A percentile compares a stretch with the other conserved stretches of the same genome.
phyloP scores from a whole-genome alignment of 768 basidiomycete genomes.

The Pisolithus orientalis region DNA sequence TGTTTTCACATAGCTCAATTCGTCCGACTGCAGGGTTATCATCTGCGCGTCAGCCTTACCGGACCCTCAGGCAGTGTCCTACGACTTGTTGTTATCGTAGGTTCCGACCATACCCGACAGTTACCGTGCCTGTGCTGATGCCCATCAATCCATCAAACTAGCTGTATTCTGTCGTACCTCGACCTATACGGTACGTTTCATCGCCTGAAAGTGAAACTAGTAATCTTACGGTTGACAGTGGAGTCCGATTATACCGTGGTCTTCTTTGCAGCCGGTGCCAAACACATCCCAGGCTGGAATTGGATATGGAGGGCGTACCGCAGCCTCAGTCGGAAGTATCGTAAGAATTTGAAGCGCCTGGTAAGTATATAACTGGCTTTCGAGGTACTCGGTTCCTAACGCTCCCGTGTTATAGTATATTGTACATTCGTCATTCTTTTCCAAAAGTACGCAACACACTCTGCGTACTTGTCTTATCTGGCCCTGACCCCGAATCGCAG shows the following conservation, averaged over 20 bases:
- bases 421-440: conserved; percentile 83
- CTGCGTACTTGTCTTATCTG: neutral
- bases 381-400: conserved; percentile 5
- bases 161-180: conserved; percentile 72
- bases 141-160: conserved; percentile 22
- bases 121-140: conserved; percentile 1
- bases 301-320: conserved; percentile 92
- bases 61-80: conserved; percentile 68
- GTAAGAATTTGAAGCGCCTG: conserved; percentile 82
- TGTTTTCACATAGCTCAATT: conserved; percentile 6
- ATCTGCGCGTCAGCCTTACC: conserved; percentile 79
- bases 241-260: conserved; percentile 87
- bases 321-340: conserved; percentile 72
- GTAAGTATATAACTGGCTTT: conserved; percentile 33
- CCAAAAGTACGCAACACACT: conserved; percentile 56
- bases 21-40: conserved; percentile 55
- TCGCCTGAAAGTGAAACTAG: neutral
- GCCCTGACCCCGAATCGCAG: conserved; percentile 32
- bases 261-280: conserved; percentile 78
- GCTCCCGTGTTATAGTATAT: conserved; percentile 49
- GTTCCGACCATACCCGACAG: conserved; percentile 23
- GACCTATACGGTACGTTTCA: conserved; percentile 63
- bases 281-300: conserved; percentile 73
- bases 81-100: conserved; percentile 71
- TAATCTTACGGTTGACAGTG: conserved; percentile 38